Evolutionary conservation across 192 early-diverging fungal species (phyloP).

Genomic region (Coemansia sp.): DNA sequence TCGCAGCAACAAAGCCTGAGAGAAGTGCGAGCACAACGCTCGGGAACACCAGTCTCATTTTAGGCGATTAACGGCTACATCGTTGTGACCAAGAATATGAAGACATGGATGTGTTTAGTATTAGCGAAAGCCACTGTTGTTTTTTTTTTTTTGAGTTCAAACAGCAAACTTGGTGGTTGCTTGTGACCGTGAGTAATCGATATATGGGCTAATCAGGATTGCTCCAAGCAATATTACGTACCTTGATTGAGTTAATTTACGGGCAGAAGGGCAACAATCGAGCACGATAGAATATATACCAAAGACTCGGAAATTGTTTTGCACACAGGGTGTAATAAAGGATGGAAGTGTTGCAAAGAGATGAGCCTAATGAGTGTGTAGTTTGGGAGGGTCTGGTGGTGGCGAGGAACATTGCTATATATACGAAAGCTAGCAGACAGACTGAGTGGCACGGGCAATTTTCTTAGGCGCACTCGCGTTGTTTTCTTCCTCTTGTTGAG

Average conservation of each 20-base stretch:
- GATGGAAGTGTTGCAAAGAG: not conserved
- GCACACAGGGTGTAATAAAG: not conserved
- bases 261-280: not conserved
- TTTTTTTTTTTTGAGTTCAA: not conserved
- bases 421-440: not conserved
- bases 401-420: not conserved
- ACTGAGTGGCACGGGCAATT: not conserved
- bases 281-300: not conserved
- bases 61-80: not conserved
- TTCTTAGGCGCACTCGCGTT: not conserved
- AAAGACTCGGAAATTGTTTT: not conserved
- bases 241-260: constrained; percentile 1
- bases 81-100: not conserved
- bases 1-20: not conserved
- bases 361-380: not conserved
- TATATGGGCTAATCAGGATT: not conserved
- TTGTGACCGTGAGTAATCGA: not conserved
- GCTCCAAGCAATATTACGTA: not conserved
- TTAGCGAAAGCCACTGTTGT: not conserved
- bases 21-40: not conserved
- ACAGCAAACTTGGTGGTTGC: not conserved
- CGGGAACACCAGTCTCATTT: not conserved
- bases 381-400: not conserved
- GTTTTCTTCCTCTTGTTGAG: not conserved
- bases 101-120: not conserved